These are phyloP conservation scores for Neopestalotiopsis sp. DNA, from an alignment of 2,329 filamentous ascomycete species.

Conservation along the genomic window DNA sequence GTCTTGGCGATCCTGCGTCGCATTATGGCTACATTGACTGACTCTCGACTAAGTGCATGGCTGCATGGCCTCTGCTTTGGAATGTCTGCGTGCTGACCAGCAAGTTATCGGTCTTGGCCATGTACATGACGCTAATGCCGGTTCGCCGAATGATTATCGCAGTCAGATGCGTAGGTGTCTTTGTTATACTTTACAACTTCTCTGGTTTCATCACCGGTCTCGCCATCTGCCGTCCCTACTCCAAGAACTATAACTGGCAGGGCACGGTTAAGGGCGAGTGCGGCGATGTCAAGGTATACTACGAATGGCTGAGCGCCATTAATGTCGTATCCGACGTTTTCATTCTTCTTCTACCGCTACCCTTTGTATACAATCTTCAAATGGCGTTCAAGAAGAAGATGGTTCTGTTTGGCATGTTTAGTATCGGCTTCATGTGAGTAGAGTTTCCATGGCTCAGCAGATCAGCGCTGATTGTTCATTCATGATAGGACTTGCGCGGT, in stretches of 20 bases:
- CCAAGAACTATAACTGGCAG: conserved; percentile 9
- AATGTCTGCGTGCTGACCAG: conserved; percentile 16
- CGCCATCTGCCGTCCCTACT: conserved; percentile 14
- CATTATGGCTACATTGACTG: background rate
- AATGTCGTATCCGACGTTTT: conserved; percentile 9
- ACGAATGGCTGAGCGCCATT: background rate
- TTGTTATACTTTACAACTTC: conserved; percentile 14
- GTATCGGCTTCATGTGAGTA: conserved; percentile 19
- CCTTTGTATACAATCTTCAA: background rate
- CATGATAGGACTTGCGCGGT: conserved; percentile 17
- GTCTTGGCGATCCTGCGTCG: no score
- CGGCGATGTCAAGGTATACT: background rate
- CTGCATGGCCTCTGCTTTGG: conserved; percentile 17
- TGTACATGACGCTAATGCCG: conserved; percentile 20
- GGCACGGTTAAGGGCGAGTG: background rate
- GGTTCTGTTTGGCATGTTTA: conserved; percentile 18
- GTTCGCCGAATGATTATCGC: conserved; percentile 13
- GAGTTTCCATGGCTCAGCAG: background rate
- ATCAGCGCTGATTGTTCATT: background rate
- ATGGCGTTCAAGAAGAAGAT: conserved; percentile 18
- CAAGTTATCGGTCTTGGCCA: conserved; percentile 19
- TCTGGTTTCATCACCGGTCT: conserved; percentile 14
- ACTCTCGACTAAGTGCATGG: conserved; percentile 9
- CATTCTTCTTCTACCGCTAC: conserved; percentile 4
- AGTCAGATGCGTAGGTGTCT: conserved; percentile 6